Base-by-base conservation (phyloP, 2,329 filamentous ascomycete genomes). In the Talaromyces sp. region DNA sequence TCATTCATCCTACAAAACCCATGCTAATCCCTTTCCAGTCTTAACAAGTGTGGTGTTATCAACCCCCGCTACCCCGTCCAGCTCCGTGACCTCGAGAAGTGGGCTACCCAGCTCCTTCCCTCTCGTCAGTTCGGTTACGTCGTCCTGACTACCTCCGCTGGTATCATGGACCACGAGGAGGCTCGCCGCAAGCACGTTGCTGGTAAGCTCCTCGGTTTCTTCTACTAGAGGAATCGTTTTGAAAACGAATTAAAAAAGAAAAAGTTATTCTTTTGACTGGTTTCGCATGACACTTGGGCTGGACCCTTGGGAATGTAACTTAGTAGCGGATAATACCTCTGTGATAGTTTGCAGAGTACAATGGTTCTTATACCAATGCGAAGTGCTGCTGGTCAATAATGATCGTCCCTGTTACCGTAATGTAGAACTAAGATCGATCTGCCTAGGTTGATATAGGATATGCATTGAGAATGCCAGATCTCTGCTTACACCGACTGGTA, bases 141-240 rank as follows among this genome's bases (percentile, higher is more conserved):
- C 75, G 91, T 99, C 80, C 89, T 99, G 73, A 99, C 94, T 79
- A 99, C 94, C 81, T 97, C 92, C 57, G 91, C 94, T 64, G 94
- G 94, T 79, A 99, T 99, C 80, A 97, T 99, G 93, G 94, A 99
- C 84, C 94, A 99, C 84, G 94, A 99, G 86, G 94, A 99, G 87
- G 94, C 94, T 69, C 86, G 94, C 77, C 86, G 94, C 80, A 97
- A 97, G 88, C 94, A 99, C 84, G 94, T 97, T 75, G 87, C 93
- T 69, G 94, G 94, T 82, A 99, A 99, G 88, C 90, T 99, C 81
- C 90, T 97, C 71, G 94, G 94, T 72, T 99, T 97, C 88, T 97
- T 97, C 86, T 97, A 97, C 86, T 97, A 94, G 77, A 76, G 48
- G 58, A 52, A 61, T 53, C 61, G 49, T 52, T 47, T 51, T 17